Base-by-base conservation (phyloP, 2,329 filamentous ascomycete species). In the Mycosphaerella sp. region DNA sequence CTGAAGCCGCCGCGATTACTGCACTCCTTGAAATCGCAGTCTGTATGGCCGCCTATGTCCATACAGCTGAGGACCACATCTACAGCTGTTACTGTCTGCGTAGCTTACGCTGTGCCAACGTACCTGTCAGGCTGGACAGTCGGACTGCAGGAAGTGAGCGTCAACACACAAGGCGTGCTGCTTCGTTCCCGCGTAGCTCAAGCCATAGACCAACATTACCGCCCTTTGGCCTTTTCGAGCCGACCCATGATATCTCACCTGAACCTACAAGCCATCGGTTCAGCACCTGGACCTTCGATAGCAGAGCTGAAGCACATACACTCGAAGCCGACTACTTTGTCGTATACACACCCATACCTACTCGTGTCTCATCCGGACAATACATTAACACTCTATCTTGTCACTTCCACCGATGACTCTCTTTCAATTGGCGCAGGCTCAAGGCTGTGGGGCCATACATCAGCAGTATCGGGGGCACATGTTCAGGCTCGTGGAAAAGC, bases 391-490 rank as follows among this genome's bases (percentile, higher is more conserved):
- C 74, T 95, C 30, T 86, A 93, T 64, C 76, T 94, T 28, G 87
- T 91, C 60, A 88, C 81, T 3, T 91, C 89, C 0, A 87, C 79
- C 3, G 71, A 80, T 1, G 76, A 80, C 0, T 65, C 68, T 1
- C 75, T 95, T 1, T 80, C 79, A 1, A 83, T 96, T 49, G 85
- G 86, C 34, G 72, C 81, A 0, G 87, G 86, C 1, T 84, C 83
- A 57, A 79, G 88, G 25, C 79, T 96, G 5, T 95, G 88, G 87
- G 90, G 90, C 6, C 90, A 95, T 65, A 95, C 90, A 0, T 94
- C 89, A 1, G 87, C 87, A 2, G 88, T 96, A 30, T 88, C 87
- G 43, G 85, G 87, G 28, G 89, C 87, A 6, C 85, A 94, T 62
- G 87, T 95, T 49, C 90, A 87, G 14, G 81, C 86, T 40, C 81